Evolutionary conservation across 2,329 filamentous ascomycete genomes (phyloP).

Genomic region (Helotiales sp.): DNA sequence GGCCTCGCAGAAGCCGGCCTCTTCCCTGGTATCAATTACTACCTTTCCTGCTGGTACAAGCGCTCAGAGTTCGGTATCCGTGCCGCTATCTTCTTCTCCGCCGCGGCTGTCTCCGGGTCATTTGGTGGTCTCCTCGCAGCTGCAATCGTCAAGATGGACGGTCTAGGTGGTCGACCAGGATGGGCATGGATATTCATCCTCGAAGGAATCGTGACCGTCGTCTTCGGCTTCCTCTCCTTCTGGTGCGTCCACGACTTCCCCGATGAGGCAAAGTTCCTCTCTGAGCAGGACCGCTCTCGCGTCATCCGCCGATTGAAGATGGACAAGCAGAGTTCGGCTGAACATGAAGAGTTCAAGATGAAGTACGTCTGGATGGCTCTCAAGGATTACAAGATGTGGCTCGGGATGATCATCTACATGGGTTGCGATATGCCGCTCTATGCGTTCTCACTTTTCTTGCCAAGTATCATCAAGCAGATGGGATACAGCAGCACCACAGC

Average conservation of each 20-base stretch:
- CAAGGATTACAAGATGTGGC: constrained; percentile 85
- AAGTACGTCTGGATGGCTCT: constrained; percentile 73
- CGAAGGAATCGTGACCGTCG: constrained; percentile 71
- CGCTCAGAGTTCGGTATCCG: constrained; percentile 80
- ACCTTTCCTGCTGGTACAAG: constrained; percentile 84
- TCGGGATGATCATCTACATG: constrained; percentile 78
- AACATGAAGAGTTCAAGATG: constrained; percentile 76
- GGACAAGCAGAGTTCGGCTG: constrained; percentile 76
- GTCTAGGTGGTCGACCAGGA: constrained; percentile 59
- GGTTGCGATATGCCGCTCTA: constrained; percentile 75
- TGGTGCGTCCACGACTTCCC: constrained; percentile 87
- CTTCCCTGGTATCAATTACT: constrained; percentile 79
- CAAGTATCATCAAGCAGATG: constrained; percentile 72
- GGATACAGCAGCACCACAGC: constrained; percentile 62
- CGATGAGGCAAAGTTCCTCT: constrained; percentile 74
- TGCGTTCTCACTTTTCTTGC: constrained; percentile 78
- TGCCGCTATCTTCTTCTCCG: constrained; percentile 82
- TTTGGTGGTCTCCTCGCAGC: constrained; percentile 77
- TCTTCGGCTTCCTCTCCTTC: constrained; percentile 71
- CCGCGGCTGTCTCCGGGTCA: constrained; percentile 78
- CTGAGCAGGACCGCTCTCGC: constrained; percentile 69
- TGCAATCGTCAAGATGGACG: constrained; percentile 72
- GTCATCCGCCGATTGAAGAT: constrained; percentile 72
- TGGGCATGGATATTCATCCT: constrained; percentile 73
- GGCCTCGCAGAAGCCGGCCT: constrained; percentile 77